phyloP scores from a whole-genome alignment of 805 yeast species.

The Candida loeiensis region DNA sequence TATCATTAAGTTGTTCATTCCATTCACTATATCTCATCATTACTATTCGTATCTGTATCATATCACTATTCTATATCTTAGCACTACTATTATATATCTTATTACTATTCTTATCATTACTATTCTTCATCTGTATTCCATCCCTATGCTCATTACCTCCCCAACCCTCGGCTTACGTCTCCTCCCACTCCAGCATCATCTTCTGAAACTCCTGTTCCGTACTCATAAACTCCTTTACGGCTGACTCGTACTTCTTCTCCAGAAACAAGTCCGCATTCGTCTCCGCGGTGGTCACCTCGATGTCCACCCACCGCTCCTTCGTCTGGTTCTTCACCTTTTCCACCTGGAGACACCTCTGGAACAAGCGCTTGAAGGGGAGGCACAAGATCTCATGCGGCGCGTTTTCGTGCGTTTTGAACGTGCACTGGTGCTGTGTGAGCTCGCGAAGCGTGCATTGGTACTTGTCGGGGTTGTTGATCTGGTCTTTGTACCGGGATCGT shows the following conservation, averaged over 20 bases:
- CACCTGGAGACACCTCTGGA: constrained; percentile 36
- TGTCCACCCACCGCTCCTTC: constrained; percentile 33
- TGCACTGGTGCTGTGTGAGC: constrained; percentile 41
- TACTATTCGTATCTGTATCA: neutral
- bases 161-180: neutral
- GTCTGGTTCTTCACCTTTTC: constrained; percentile 25
- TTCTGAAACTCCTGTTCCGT: constrained; percentile 38
- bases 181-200: constrained; percentile 18
- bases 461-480: constrained; percentile 28
- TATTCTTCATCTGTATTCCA: neutral
- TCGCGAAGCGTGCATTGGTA: constrained; percentile 33
- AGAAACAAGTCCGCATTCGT: constrained; percentile 28
- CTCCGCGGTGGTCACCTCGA: constrained; percentile 34
- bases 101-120: neutral
- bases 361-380: constrained; percentile 40
- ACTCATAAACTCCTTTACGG: constrained; percentile 31
- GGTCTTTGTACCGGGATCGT: constrained; percentile 22
- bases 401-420: constrained; percentile 27
- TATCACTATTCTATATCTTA: neutral
- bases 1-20: no score
- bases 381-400: constrained; percentile 37
- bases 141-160: neutral
- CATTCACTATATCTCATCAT: neutral
- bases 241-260: constrained; percentile 21
- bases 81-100: neutral